Conservation (phyloP, 2,329 filamentous ascomycete genomes). For the Domatiomyces catenatus region DNA sequence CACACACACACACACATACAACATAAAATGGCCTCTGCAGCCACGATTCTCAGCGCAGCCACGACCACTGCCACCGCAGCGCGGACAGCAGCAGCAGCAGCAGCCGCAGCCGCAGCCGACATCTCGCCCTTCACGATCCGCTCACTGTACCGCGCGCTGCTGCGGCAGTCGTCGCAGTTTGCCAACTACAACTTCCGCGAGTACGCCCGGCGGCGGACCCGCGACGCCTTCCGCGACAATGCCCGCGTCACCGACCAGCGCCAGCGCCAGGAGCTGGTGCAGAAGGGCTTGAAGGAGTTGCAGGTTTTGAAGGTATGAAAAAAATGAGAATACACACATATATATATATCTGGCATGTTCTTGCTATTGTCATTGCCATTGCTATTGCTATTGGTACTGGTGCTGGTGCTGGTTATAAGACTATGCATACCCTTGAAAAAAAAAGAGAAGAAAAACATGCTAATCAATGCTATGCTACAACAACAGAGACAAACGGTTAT, state of each 20-base stretch:
- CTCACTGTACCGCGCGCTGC: slow-evolving; percentile 63
- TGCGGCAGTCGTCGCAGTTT: slow-evolving; percentile 76
- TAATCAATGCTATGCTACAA: too few relatives aligned
- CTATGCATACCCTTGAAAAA: too few relatives aligned
- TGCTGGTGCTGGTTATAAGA: not conserved
- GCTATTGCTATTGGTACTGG: not conserved
- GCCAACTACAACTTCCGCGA: slow-evolving; percentile 95
- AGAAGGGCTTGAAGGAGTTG: slow-evolving; percentile 73
- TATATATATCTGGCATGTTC: not conserved
- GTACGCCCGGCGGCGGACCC: slow-evolving; percentile 80
- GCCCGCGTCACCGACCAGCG: slow-evolving; percentile 56
- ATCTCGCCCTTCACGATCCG: slow-evolving; percentile 33
- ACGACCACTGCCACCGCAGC: slow-evolving; percentile 15
- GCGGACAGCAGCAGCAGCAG: too few relatives aligned
- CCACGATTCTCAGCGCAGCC: slow-evolving; percentile 14
- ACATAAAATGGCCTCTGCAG: slow-evolving; percentile 29
- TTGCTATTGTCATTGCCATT: too few relatives aligned
- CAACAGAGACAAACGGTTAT: slow-evolving; percentile 88
- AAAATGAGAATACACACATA: slow-evolving; percentile 6
- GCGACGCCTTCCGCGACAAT: slow-evolving; percentile 78
- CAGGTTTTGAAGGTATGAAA: slow-evolving; percentile 70
- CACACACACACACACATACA: not conserved
- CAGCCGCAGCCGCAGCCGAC: too few relatives aligned
- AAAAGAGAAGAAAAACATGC: too few relatives aligned
- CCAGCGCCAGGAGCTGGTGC: slow-evolving; percentile 71